Evolutionary conservation across 1,284 basidiomycete genomes (phyloP).

Genomic region (Trametes polyzona): DNA sequence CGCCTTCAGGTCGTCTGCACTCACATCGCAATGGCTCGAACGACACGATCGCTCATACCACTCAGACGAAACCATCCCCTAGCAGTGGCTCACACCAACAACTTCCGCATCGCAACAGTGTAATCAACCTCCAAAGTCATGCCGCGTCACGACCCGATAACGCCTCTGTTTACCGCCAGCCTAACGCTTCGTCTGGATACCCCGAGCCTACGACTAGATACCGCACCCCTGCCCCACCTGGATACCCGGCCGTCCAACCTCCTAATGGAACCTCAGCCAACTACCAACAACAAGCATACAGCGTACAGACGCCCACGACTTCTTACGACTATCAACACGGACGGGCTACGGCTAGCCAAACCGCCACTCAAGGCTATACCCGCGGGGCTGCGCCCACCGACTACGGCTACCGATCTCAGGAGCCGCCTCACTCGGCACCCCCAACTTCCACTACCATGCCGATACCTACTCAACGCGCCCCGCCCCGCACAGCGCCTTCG

Average conservation of each 20-base stretch:
- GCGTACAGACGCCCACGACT: constrained; percentile 15
- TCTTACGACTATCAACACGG: constrained; percentile 19
- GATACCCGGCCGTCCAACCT: constrained; percentile 28
- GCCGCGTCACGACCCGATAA: constrained; percentile 34
- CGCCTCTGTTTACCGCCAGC: constrained; percentile 26
- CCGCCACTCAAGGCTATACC: neutral
- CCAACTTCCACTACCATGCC: constrained; percentile 10
- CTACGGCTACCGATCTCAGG: constrained; percentile 18
- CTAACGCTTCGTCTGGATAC: constrained; percentile 34
- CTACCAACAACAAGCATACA: constrained; percentile 22
- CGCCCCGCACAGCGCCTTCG: constrained; percentile 33
- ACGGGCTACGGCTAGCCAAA: constrained; percentile 5
- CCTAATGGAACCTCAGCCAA: constrained; percentile 21
- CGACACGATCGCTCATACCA: constrained; percentile 35
- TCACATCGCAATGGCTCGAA: constrained; percentile 36
- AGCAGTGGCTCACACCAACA: constrained; percentile 26
- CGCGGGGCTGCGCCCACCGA: constrained; percentile 19
- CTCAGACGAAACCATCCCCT: constrained; percentile 29
- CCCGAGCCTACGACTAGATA: constrained; percentile 37
- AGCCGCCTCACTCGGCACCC: constrained; percentile 17
- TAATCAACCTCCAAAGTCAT: constrained; percentile 26
- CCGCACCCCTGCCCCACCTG: constrained; percentile 32
- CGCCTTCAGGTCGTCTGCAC: constrained; percentile 32
- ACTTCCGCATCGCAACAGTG: constrained; percentile 29
- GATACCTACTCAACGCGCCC: constrained; percentile 24